These are phyloP conservation scores for Phytophthora vignae DNA, from an alignment of 352 stramenopile genomes.

Conservation along the genomic window DNA sequence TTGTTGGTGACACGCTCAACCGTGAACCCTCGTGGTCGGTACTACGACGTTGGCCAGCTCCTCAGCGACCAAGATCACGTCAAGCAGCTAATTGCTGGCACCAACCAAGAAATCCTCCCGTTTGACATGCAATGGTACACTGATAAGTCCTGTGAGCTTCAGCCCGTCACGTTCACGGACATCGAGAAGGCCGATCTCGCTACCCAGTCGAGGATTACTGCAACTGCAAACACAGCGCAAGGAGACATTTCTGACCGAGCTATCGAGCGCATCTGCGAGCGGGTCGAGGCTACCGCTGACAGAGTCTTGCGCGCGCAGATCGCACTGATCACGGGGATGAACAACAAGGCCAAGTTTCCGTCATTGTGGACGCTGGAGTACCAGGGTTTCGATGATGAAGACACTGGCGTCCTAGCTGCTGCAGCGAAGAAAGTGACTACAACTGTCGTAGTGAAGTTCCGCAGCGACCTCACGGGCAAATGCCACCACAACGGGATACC, in stretches of 20 bases:
- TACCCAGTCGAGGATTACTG: neutral
- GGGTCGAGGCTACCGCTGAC: neutral
- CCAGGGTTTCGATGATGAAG: neutral
- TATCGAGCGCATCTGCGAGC: neutral
- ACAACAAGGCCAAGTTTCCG: neutral
- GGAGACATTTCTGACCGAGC: neutral
- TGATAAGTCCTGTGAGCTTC: neutral
- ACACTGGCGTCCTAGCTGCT: neutral
- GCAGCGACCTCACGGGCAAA: neutral
- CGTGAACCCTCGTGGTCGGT: neutral
- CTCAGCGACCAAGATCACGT: neutral
- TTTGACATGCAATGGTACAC: constrained; percentile 1
- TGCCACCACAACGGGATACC: neutral
- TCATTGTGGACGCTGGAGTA: neutral
- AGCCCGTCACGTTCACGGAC: neutral
- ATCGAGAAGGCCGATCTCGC: neutral
- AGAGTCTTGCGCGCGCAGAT: neutral
- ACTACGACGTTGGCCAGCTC: neutral
- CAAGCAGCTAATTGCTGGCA: neutral
- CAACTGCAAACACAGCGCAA: neutral
- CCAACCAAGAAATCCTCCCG: neutral
- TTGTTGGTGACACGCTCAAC: constrained; percentile 9
- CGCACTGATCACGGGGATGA: neutral
- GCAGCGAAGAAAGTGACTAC: neutral
- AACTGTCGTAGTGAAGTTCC: neutral